Conservation (phyloP, 2,329 filamentous ascomycete species). For the Periconia sp. region DNA sequence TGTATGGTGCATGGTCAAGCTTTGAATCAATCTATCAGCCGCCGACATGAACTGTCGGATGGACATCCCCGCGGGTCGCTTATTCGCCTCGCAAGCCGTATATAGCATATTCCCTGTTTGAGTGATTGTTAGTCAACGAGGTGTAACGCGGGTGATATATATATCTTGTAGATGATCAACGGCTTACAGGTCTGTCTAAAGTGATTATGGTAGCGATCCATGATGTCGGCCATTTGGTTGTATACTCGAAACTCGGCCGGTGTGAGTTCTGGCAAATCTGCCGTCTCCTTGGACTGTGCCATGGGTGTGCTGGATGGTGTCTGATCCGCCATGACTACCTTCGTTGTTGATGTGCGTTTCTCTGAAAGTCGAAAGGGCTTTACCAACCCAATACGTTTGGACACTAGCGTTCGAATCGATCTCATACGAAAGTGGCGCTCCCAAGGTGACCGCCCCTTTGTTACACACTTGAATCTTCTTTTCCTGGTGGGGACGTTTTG, state of each 20-base stretch:
- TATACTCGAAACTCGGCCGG: conserved; percentile 68
- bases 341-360: neutral
- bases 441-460: neutral
- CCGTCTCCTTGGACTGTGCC: neutral
- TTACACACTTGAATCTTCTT: neutral
- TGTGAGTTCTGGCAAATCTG: conserved; percentile 63
- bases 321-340: neutral
- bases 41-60: conserved; percentile 68
- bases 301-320: neutral
- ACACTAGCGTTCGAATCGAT: neutral
- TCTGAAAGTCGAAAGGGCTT: neutral
- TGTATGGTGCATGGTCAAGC: conserved; percentile 74
- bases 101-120: conserved; percentile 59
- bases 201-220: conserved; percentile 64
- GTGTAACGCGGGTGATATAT: no score
- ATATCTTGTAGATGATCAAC: conserved; percentile 29
- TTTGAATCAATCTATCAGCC: conserved; percentile 69
- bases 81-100: conserved; percentile 61
- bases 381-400: neutral
- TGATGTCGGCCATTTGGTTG: conserved; percentile 72
- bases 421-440: neutral
- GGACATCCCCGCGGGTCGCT: conserved; percentile 65
- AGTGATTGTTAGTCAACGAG: neutral
- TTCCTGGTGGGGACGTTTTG: neutral
- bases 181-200: conserved; percentile 53